phyloP scores from a whole-genome alignment of 2,329 filamentous ascomycete genomes.

The Cryphonectria radicalis region DNA sequence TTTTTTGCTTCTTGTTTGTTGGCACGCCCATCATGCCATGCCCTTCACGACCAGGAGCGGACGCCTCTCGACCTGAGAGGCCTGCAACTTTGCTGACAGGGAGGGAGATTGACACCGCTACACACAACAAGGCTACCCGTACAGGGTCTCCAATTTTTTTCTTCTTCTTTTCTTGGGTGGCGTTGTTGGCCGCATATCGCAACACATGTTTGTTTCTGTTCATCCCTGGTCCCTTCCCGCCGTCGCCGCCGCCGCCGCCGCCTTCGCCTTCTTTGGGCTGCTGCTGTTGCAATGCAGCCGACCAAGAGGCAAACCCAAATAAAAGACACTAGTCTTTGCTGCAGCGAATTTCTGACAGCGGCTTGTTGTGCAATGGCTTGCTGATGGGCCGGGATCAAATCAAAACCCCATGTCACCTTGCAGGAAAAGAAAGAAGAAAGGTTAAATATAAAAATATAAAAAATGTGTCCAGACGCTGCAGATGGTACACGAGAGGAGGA shows the following conservation, averaged over 20 bases:
- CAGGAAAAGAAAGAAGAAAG: not conserved
- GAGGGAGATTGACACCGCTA: slow-evolving; percentile 24
- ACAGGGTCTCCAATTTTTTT: not conserved
- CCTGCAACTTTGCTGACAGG: slow-evolving; percentile 17
- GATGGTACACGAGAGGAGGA: not conserved
- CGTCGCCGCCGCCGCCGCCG: too few species aligned
- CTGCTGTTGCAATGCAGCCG: not conserved
- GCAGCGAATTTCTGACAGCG: slow-evolving; percentile 23
- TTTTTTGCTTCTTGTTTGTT: not conserved
- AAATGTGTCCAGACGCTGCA: not conserved
- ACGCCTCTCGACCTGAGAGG: slow-evolving; percentile 27
- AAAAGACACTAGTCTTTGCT: not conserved
- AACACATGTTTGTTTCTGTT: not conserved
- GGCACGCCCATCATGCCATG: not conserved
- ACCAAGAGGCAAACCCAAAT: not conserved
- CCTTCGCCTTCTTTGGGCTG: too few species aligned
- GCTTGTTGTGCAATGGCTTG: slow-evolving; percentile 19
- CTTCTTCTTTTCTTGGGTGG: not conserved
- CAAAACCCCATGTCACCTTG: not conserved
- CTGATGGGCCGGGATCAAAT: not conserved
- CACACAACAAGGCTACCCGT: slow-evolving; percentile 20
- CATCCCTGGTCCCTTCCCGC: not conserved
- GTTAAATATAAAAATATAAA: too few species aligned
- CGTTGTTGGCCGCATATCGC: slow-evolving; percentile 4
- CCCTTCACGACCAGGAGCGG: slow-evolving; percentile 17